Evolutionary conservation across 345 rosid genomes (phyloP).

Genomic region (Ceriops decandra): DNA sequence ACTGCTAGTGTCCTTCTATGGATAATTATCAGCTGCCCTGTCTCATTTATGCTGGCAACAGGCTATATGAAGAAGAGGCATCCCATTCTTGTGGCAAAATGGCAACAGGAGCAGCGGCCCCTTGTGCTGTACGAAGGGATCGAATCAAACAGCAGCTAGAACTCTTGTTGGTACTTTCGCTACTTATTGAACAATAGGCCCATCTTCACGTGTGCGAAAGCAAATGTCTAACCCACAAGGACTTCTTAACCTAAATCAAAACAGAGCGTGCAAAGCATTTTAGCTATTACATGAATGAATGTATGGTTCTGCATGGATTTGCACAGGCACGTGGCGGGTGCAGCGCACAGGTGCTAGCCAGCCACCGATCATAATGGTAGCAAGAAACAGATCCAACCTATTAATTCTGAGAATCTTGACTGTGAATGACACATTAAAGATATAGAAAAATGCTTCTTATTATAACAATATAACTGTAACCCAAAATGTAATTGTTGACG

Average conservation of each 20-base stretch:
- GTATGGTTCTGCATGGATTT: conserved; percentile 14
- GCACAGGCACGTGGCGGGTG: conserved; percentile 8
- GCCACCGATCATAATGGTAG: not conserved
- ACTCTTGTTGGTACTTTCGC: no score
- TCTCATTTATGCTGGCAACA: not conserved
- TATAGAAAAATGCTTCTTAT: no score
- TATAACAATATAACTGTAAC: no score
- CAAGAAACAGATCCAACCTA: not conserved
- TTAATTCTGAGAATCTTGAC: not conserved
- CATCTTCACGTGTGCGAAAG: not conserved
- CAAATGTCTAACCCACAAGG: not conserved
- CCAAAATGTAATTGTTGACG: no score
- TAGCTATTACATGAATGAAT: not conserved
- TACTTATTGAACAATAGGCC: no score
- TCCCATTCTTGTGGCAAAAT: not conserved
- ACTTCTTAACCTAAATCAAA: not conserved
- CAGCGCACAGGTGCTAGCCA: not conserved
- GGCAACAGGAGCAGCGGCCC: not conserved
- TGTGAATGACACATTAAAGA: no score
- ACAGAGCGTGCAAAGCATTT: not conserved
- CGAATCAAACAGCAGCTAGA: no score
- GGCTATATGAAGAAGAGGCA: not conserved
- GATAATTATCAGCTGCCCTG: not conserved
- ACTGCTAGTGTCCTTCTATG: not conserved
- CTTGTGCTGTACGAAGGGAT: no score